Evolutionary conservation across 2,329 filamentous ascomycete species (phyloP).

Genomic region (Stemphylium beticola): DNA sequence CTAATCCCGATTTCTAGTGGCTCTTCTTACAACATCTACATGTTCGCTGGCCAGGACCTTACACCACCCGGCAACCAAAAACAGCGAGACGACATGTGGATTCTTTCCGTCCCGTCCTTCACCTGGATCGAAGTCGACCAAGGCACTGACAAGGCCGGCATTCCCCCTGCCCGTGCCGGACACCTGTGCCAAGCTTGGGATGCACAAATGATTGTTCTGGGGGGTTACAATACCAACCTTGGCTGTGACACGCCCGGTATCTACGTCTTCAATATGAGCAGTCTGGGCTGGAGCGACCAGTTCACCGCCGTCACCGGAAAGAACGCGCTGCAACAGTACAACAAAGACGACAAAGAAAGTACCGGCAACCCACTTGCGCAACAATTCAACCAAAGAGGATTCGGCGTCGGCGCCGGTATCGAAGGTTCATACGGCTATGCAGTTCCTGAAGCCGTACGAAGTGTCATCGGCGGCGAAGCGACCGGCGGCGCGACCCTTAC

Average conservation of each 20-base stretch:
- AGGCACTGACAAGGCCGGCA: constrained; percentile 35
- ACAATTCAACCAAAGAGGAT: constrained; percentile 59
- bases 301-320: constrained; percentile 70
- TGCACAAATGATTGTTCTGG: constrained; percentile 79
- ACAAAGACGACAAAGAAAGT: constrained; percentile 36
- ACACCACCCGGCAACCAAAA: constrained; percentile 64
- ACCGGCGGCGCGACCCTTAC: constrained; percentile 74
- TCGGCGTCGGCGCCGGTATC: constrained; percentile 63
- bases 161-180: constrained; percentile 68
- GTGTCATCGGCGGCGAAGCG: constrained; percentile 70
- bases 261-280: constrained; percentile 78
- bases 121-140: constrained; percentile 75
- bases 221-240: constrained; percentile 68
- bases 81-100: constrained; percentile 78
- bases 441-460: constrained; percentile 69
- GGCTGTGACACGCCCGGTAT: constrained; percentile 72
- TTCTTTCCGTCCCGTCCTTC: constrained; percentile 79
- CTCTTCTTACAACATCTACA: constrained; percentile 77
- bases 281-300: constrained; percentile 69
- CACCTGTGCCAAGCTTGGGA: constrained; percentile 81
- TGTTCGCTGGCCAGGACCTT: constrained; percentile 79
- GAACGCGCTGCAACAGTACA: constrained; percentile 52
- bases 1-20: constrained; percentile 53
- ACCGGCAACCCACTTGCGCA: constrained; percentile 56
- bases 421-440: constrained; percentile 69